These are phyloP conservation scores for Fusarium nurragi DNA, from an alignment of 2,329 filamentous ascomycete species.

Conservation along the genomic window DNA sequence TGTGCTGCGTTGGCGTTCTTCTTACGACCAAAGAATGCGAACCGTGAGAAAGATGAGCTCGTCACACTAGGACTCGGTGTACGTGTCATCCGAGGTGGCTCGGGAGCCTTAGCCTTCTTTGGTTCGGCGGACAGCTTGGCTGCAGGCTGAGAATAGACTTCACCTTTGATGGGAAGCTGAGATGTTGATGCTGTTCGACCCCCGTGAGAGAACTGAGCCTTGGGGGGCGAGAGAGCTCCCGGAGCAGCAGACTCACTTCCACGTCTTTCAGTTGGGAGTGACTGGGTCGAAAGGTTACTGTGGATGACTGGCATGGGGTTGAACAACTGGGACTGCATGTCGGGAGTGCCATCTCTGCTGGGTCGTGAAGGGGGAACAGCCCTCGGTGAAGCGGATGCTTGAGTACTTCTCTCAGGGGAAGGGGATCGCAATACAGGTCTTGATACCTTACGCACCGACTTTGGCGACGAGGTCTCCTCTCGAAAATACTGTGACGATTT, in stretches of 20 bases:
- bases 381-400: slow-evolving; percentile 45
- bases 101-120: slow-evolving; percentile 35
- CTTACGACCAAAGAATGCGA: slow-evolving; percentile 80
- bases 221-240: slow-evolving; percentile 49
- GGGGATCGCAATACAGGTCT: slow-evolving; percentile 46
- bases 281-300: slow-evolving; percentile 65
- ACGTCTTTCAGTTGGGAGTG: slow-evolving; percentile 57
- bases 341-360: slow-evolving; percentile 73
- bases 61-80: slow-evolving; percentile 64
- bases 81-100: slow-evolving; percentile 47
- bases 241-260: slow-evolving; percentile 53
- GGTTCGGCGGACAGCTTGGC: slow-evolving; percentile 23
- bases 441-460: slow-evolving; percentile 48
- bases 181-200: slow-evolving; percentile 48
- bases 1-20: slow-evolving; percentile 66
- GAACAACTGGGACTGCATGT: slow-evolving; percentile 66
- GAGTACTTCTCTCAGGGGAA: slow-evolving; percentile 47
- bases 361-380: slow-evolving; percentile 66
- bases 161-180: slow-evolving; percentile 41
- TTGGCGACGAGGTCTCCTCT: slow-evolving; percentile 53
- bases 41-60: slow-evolving; percentile 69
- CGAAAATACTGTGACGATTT: slow-evolving; percentile 68
- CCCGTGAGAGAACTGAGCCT: slow-evolving; percentile 46
- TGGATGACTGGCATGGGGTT: slow-evolving; percentile 66
- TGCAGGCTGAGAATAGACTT: slow-evolving; percentile 21